Base-by-base conservation (phyloP, 2,329 filamentous ascomycete genomes). In the Fusarium sp. region DNA sequence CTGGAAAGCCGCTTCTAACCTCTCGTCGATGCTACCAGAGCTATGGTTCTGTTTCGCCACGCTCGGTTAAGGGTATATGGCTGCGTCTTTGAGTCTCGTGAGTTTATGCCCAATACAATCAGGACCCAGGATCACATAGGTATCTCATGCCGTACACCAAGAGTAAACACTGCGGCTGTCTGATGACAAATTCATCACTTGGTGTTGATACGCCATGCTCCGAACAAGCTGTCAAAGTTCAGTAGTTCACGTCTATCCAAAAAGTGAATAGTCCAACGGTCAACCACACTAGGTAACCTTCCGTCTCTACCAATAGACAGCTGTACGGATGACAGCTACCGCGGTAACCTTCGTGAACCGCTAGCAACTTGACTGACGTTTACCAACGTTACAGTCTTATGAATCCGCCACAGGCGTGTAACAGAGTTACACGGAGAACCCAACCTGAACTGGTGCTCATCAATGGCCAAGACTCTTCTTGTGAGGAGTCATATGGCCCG, bases 401-500 rank as follows among this genome's bases (percentile, higher is more conserved):
- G 13, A 25, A n/a, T 23, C 11, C 13, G 19, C 17, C 15, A 53
- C 31, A n/a, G 4, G 23, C 29, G 36, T 48, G 15, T 55, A 29
- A 56, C 33, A 29, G 25, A 11, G 41, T 51, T 11, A 15, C n/a
- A 63, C 49, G 48, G 19, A 38, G 29, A 21, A 35, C 27, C 17
- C 46, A 49, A n/a, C 47, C 35, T 45, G 31, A 39, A 23, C 4
- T 38, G 19, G 25, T 45, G 17, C 19, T 53, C 7, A 9, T 29
- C 27, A 29, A 29, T 4, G 7, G 27, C 6, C 15, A 35, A 23
- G 17, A 21, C 15, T 13, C 29, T 29, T 27, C 32, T 29, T 35
- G 36, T 33, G 41, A 41, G 37, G n/a, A 63, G 42, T 60, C 49
- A 49, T 31, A 60, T 63, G 59, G 59, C 53, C 54, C 54, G 59